Conservation (phyloP, 148 eudicot species). For the Diospyros kaki region DNA sequence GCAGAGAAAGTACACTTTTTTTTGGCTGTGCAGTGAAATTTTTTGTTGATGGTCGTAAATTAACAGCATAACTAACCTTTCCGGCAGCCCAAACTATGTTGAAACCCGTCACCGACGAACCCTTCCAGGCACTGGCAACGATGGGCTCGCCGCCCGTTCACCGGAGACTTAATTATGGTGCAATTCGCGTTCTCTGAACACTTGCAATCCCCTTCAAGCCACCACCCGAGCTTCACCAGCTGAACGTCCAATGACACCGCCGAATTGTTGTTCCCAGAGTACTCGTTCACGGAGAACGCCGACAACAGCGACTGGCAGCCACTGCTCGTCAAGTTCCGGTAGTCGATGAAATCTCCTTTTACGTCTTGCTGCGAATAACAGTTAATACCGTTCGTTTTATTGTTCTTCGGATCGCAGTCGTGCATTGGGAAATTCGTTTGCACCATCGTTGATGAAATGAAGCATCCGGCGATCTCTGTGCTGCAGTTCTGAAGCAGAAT, state of each 20-base stretch:
- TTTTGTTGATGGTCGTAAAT: too few species aligned
- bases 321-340: conserved; percentile 17
- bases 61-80: too few species aligned
- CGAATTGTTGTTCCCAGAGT: conserved; percentile 12
- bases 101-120: too few species aligned
- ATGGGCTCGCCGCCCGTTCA: too few species aligned
- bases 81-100: conserved; percentile 31
- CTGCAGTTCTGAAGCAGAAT: conserved; percentile 30
- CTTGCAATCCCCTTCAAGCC: conserved; percentile 40
- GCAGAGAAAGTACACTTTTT: too few species aligned
- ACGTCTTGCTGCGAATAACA: conserved; percentile 34
- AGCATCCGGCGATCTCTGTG: background rate
- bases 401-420: too few species aligned
- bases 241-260: conserved; percentile 43
- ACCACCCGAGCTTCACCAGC: conserved; percentile 43
- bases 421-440: too few species aligned
- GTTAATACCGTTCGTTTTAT: conserved; percentile 19
- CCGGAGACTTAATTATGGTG: too few species aligned
- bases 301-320: conserved; percentile 31
- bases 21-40: too few species aligned
- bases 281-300: conserved; percentile 30
- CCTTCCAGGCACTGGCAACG: too few species aligned
- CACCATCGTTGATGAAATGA: too few species aligned
- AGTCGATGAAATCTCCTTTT: conserved; percentile 21
- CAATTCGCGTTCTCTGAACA: too few species aligned